Conservation (phyloP, 306 rosid genomes). For the Sindora glabra region DNA sequence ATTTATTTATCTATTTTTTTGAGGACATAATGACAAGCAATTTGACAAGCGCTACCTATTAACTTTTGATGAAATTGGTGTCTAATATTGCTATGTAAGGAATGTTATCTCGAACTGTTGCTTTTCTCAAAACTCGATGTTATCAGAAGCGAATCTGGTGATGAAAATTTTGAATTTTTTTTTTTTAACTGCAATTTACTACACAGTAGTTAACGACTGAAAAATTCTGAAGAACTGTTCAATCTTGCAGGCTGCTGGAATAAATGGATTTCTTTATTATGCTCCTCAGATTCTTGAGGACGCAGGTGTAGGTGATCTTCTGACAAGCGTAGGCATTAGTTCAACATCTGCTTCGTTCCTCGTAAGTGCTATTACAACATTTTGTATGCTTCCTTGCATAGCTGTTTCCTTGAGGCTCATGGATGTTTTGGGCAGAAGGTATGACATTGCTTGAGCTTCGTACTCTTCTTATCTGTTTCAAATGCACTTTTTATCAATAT, state of each 20-base stretch:
- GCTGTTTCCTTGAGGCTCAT: slow-evolving; percentile 52
- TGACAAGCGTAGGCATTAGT: slow-evolving; percentile 46
- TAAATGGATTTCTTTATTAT: slow-evolving; percentile 65
- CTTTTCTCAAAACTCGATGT: neutral
- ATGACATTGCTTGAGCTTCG: neutral
- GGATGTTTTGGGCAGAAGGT: slow-evolving; percentile 78
- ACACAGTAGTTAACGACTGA: neutral
- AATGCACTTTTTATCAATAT: neutral
- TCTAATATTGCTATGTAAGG: neutral
- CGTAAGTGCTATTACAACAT: slow-evolving; percentile 40
- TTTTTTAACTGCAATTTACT: neutral
- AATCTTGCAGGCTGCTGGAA: slow-evolving; percentile 55
- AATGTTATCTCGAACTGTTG: slow-evolving; percentile 1
- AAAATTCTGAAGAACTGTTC: neutral
- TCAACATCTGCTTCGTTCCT: slow-evolving; percentile 51
- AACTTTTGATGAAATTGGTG: neutral
- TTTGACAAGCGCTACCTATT: neutral
- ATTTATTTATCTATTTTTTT: neutral
- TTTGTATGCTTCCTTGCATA: slow-evolving; percentile 78
- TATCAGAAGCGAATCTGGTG: neutral
- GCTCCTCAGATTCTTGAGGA: slow-evolving; percentile 64
- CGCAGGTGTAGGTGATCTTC: slow-evolving; percentile 45
- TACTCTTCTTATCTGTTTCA: neutral
- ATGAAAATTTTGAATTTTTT: neutral
- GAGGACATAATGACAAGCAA: neutral